These are phyloP conservation scores for Diaporthe destruens DNA, from an alignment of 2,329 filamentous ascomycete genomes.

Conservation along the genomic window DNA sequence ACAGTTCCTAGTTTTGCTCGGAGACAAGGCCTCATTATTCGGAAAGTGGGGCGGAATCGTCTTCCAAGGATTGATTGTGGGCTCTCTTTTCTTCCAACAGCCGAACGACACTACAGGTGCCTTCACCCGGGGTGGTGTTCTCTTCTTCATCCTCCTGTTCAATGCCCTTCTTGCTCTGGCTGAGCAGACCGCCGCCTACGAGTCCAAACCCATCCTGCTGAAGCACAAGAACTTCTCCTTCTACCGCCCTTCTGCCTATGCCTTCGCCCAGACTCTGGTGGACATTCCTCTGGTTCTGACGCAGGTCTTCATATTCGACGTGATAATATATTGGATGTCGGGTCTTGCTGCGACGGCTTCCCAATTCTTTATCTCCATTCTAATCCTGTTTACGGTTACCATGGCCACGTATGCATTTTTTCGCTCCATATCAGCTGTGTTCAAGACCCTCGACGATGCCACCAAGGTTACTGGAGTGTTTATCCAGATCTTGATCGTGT, in stretches of 20 bases:
- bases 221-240: constrained; percentile 71
- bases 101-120: constrained; percentile 69
- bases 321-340: constrained; percentile 75
- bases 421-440: constrained; percentile 66
- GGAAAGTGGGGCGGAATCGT: constrained; percentile 59
- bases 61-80: constrained; percentile 71
- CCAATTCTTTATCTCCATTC: constrained; percentile 69
- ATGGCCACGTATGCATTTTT: constrained; percentile 58
- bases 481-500: constrained; percentile 62
- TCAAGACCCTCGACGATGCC: constrained; percentile 68
- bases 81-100: constrained; percentile 77
- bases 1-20: constrained; percentile 52
- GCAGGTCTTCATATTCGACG: constrained; percentile 68
- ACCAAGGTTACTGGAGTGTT: constrained; percentile 66
- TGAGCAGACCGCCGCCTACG: constrained; percentile 74
- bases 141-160: constrained; percentile 75
- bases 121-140: constrained; percentile 72
- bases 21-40: constrained; percentile 50
- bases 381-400: constrained; percentile 62
- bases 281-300: constrained; percentile 69
- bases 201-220: constrained; percentile 68
- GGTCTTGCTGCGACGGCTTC: constrained; percentile 64
- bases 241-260: constrained; percentile 69
- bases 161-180: constrained; percentile 73
- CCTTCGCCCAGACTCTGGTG: constrained; percentile 68